phyloP scores from a whole-genome alignment of 352 stramenopile species.

The Phytophthora melonis region DNA sequence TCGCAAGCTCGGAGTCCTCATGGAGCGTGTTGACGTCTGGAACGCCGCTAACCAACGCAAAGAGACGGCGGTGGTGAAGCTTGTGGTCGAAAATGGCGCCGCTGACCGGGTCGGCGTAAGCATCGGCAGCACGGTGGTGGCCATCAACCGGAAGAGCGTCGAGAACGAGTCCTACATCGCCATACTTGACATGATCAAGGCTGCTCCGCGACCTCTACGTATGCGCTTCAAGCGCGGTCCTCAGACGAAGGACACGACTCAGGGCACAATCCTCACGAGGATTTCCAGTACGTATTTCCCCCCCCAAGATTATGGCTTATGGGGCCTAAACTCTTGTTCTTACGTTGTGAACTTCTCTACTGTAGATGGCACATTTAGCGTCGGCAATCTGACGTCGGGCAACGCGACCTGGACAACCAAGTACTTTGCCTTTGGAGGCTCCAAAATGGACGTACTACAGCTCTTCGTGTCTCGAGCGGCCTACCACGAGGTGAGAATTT shows the following conservation, averaged over 20 bases:
- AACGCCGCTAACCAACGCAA: conserved; percentile 61
- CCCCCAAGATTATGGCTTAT: background rate
- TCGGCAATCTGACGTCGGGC: conserved; percentile 80
- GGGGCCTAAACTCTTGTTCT: conserved; percentile 3
- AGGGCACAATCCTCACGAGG: conserved; percentile 76
- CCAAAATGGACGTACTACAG: conserved; percentile 86
- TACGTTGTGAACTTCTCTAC: conserved; percentile 14
- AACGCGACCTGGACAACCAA: conserved; percentile 82
- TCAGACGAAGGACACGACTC: conserved; percentile 74
- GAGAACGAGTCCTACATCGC: conserved; percentile 67
- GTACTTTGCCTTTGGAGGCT: conserved; percentile 85
- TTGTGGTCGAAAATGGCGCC: conserved; percentile 82
- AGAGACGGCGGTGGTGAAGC: conserved; percentile 80
- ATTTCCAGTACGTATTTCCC: conserved; percentile 70
- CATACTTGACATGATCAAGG: conserved; percentile 83
- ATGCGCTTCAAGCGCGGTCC: conserved; percentile 79
- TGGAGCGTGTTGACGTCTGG: conserved; percentile 83
- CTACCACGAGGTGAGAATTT: conserved; percentile 72
- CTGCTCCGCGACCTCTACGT: conserved; percentile 71
- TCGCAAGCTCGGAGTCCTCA: conserved; percentile 82
- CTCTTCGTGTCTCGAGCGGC: conserved; percentile 85
- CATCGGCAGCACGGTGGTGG: conserved; percentile 75
- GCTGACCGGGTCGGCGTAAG: conserved; percentile 74
- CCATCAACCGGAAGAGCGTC: conserved; percentile 71
- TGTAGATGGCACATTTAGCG: conserved; percentile 82